phyloP scores from a whole-genome alignment of 177 flowering plant genomes.

The Vitis hybrid region DNA sequence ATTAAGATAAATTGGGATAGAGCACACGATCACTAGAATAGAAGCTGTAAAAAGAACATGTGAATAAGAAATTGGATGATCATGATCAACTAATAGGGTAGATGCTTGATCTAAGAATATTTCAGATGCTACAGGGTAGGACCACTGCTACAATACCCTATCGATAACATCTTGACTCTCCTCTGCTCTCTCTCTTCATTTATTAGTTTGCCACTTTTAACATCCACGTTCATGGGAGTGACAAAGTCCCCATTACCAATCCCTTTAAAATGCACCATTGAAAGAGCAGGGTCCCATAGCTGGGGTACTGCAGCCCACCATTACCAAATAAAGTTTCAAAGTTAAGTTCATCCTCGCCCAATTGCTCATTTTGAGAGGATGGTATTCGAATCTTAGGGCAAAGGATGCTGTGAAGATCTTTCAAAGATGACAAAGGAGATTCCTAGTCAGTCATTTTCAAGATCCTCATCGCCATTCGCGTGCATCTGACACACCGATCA shows the following conservation, averaged over 20 bases:
- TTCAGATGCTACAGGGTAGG: background rate
- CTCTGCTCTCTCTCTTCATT: slow-evolving; percentile 24
- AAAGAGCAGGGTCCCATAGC: slow-evolving; percentile 25
- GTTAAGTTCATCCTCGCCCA: slow-evolving; percentile 12
- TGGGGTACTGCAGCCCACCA: slow-evolving; percentile 21
- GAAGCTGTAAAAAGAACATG: slow-evolving; percentile 4
- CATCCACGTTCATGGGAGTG: slow-evolving; percentile 39
- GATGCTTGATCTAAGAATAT: background rate
- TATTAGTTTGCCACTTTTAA: slow-evolving; percentile 22
- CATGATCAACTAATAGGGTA: background rate
- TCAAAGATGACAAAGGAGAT: slow-evolving; percentile 30
- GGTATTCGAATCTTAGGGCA: slow-evolving; percentile 31
- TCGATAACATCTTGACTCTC: slow-evolving; percentile 4
- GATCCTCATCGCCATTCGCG: slow-evolving; percentile 11
- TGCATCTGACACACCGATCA: slow-evolving; percentile 8
- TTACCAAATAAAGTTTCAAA: slow-evolving; percentile 9
- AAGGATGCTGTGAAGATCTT: slow-evolving; percentile 16
- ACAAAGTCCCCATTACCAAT: slow-evolving; percentile 31
- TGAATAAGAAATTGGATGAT: background rate
- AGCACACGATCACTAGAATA: background rate
- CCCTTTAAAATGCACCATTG: slow-evolving; percentile 20
- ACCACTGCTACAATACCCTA: background rate
- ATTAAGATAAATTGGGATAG: background rate
- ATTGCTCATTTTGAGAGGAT: slow-evolving; percentile 21
- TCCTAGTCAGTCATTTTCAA: slow-evolving; percentile 41